Conservation (phyloP, 2,329 filamentous ascomycete species). For the Aureobasidium zeae region DNA sequence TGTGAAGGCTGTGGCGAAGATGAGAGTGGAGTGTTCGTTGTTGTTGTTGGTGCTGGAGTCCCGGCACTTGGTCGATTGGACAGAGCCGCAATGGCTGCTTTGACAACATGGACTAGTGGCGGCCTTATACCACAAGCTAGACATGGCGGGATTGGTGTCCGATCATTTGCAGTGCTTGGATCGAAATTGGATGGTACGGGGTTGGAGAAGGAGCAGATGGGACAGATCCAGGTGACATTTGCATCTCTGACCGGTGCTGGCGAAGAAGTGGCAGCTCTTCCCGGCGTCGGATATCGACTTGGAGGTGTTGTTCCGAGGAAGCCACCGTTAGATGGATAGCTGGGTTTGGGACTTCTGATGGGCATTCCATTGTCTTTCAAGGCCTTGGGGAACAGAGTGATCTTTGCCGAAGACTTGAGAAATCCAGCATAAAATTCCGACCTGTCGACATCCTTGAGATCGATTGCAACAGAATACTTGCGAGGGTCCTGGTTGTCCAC, state of each 20-base stretch:
- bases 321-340: slow-evolving; percentile 40
- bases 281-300: slow-evolving; percentile 31
- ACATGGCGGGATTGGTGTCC: slow-evolving; percentile 77
- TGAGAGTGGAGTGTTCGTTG: not conserved
- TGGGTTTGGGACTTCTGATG: slow-evolving; percentile 42
- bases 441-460: slow-evolving; percentile 83
- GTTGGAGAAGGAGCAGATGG: slow-evolving; percentile 92
- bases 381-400: slow-evolving; percentile 79
- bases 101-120: slow-evolving; percentile 68
- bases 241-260: slow-evolving; percentile 38
- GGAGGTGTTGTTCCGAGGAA: slow-evolving; percentile 40
- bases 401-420: slow-evolving; percentile 86
- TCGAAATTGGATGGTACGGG: slow-evolving; percentile 91
- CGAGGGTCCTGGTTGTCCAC: slow-evolving; percentile 82
- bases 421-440: slow-evolving; percentile 91
- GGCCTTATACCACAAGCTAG: slow-evolving; percentile 92
- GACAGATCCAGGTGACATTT: slow-evolving; percentile 84
- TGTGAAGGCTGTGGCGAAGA: slow-evolving; percentile 4
- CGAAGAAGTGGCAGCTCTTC: slow-evolving; percentile 37
- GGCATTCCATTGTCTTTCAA: slow-evolving; percentile 55
- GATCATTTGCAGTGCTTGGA: slow-evolving; percentile 65
- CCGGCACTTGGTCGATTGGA: slow-evolving; percentile 41
- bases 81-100: slow-evolving; percentile 72
- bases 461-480: slow-evolving; percentile 72
- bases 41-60: not conserved